Evolutionary conservation across 1,284 basidiomycete genomes (phyloP).

Genomic region (Ceratobasidium sp.): DNA sequence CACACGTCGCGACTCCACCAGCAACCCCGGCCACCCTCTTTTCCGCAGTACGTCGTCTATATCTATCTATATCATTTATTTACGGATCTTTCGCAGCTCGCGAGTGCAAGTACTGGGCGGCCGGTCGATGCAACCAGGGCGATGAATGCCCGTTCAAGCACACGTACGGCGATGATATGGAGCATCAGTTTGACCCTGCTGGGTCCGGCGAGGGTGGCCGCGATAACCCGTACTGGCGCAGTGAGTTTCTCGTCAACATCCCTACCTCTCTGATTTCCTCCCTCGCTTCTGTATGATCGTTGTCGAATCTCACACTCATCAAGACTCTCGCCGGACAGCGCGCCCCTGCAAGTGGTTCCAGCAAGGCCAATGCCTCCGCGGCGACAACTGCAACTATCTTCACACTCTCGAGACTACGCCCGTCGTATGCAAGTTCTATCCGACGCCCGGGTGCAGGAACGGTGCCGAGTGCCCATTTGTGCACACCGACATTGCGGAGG

Average conservation of each 20-base stretch:
- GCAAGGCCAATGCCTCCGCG: slow-evolving; percentile 43
- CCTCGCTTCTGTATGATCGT: not conserved
- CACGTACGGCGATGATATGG: slow-evolving; percentile 39
- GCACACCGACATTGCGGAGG: slow-evolving; percentile 13
- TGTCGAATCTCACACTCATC: slow-evolving; percentile 31
- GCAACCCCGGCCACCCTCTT: slow-evolving; percentile 23
- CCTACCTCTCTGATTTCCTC: not conserved
- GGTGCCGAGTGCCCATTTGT: slow-evolving; percentile 41
- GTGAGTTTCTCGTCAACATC: slow-evolving; percentile 5
- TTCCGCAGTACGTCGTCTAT: slow-evolving; percentile 20
- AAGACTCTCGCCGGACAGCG: not conserved
- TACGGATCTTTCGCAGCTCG: slow-evolving; percentile 10
- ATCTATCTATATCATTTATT: not conserved
- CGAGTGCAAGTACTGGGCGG: slow-evolving; percentile 45
- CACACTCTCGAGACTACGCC: slow-evolving; percentile 43
- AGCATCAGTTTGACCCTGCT: slow-evolving; percentile 23
- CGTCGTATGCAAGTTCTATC: slow-evolving; percentile 42
- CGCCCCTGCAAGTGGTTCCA: slow-evolving; percentile 45
- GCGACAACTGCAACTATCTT: slow-evolving; percentile 43
- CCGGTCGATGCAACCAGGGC: slow-evolving; percentile 43
- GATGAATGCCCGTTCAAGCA: slow-evolving; percentile 45
- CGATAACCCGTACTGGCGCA: slow-evolving; percentile 43
- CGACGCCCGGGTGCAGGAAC: slow-evolving; percentile 38
- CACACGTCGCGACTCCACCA: slow-evolving; percentile 7
- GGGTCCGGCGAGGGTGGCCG: not conserved